Evolutionary conservation across 2,329 filamentous ascomycete genomes (phyloP), one percentile per base, ranked within the genome.

Genomic region (Trichophyton simii): DNA sequence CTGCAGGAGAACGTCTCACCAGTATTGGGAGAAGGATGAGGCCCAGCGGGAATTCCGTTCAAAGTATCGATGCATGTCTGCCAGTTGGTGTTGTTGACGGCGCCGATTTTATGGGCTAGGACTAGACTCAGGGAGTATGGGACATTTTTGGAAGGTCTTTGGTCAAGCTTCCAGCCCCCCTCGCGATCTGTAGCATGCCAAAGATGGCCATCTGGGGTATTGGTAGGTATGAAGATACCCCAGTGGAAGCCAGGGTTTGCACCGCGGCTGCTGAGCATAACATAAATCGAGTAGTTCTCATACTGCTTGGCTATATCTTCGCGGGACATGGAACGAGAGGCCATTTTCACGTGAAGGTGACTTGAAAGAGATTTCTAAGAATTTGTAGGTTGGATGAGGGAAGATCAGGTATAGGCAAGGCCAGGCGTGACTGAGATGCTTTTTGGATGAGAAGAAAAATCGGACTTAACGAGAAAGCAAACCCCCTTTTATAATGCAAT

Each of bases 211-310:
- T 13, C 4, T 0, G 60, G 60, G 11, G 57, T 52, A 1, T 31
- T 3, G 15, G 61, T 62, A 18, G 63, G 61, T 11, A 62, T 61
- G 18, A 64, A 61, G 57, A 64, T 50, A 2, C 58, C 61, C 61
- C 54, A 62, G 50, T 61, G 59, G 42, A 61, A 62, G 15, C 48
- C 61, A 18, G 46, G 61, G 11, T 58, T 15, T 15, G 60, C 60
- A 8, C 60, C 62, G 11, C 60, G 62, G n/a, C 15, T 58, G 28
- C 54, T 62, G 8, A 63, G 58, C 9, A 62, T 58, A 6, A 62
- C 31, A 60, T 62, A 63, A 34, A 62, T 58, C 9, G 60, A 58
- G 62, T 60, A 48, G 34, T 63, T 62, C n/a, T 63, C 52, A 50
- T 62, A 62, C 41, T 63, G 62, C 4, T 48, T 42, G 0, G 46